Conservation (phyloP, 129 eudicot species). For the Escallonia herrerae region DNA sequence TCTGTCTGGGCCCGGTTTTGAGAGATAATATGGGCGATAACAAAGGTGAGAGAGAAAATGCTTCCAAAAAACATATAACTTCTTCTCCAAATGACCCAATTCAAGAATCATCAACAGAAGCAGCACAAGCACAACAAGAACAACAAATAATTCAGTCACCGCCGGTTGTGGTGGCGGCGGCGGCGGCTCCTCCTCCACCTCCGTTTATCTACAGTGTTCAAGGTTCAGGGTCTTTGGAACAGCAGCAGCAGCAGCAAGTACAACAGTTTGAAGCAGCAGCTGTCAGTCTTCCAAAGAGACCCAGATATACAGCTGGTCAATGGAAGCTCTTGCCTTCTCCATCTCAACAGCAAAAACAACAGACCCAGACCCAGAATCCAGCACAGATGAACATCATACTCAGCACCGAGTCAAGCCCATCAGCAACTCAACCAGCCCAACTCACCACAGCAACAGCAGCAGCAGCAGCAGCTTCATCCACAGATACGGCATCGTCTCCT, state of each 20-base stretch:
- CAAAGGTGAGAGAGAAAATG: conserved; percentile 35
- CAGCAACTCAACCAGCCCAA: background rate
- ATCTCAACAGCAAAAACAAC: conserved; percentile 20
- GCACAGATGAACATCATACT: background rate
- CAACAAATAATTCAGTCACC: background rate
- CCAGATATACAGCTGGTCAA: conserved; percentile 58
- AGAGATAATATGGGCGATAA: conserved; percentile 32
- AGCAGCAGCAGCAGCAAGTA: conserved; percentile 6
- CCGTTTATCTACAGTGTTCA: background rate
- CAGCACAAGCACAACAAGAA: conserved; percentile 6
- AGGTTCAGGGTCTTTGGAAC: background rate
- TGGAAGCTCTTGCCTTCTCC: conserved; percentile 63
- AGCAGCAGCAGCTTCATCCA: conserved; percentile 35
- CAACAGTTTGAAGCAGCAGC: conserved; percentile 11
- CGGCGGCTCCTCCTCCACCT: conserved; percentile 19
- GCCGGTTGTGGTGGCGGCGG: conserved; percentile 1
- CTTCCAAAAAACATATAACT: conserved; percentile 31
- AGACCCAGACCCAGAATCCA: conserved; percentile 18
- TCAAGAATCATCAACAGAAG: conserved; percentile 40
- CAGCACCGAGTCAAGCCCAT: conserved; percentile 25
- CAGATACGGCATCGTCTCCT: conserved; percentile 35
- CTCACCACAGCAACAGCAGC: conserved; percentile 12
- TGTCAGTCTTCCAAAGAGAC: conserved; percentile 38
- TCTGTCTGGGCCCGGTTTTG: conserved; percentile 1
- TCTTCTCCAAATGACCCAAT: conserved; percentile 32